Evolutionary conservation across 2,329 filamentous ascomycete species (phyloP), one percentile per base, ranked within the genome.

Genomic region (Fusarium drepaniforme): DNA sequence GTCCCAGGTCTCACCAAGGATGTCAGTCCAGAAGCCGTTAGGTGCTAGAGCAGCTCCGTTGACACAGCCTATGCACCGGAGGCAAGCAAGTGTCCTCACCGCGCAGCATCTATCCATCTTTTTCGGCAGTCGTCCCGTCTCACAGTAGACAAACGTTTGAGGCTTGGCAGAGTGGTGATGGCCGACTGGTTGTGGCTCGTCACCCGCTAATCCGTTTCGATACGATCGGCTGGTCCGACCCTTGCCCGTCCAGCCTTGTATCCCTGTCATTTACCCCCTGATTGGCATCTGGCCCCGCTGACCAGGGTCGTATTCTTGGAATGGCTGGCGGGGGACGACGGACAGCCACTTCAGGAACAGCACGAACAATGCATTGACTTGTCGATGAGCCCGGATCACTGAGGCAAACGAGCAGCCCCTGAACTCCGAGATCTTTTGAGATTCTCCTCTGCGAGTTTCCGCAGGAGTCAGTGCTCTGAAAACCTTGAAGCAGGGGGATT

Each of bases 251-350:
- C 65, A 75, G 56, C 63, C 71, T 68, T 76, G 66, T 40, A 75
- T 68, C 77, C 76, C 70, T 76, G 76, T 71, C 18, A 11, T 33
- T 30, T 57, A 61, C 35, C 77, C 75, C 76, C 77, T 79, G 76
- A 77, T 76, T 75, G 70, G 75, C 70, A 79, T 78, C 65, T 12
- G 53, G 65, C 72, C 63, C 75, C 73, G 70, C 77, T 60, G 62
- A 60, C 65, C 70, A 72, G 66, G 68, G 69, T 62, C 49, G 57
- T 61, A 61, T 53, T 66, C 60, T 70, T 58, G 70, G 65, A 69
- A 74, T 75, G 70, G 61, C 61, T 73, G 67, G 68, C 64, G 67
- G 63, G 68, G 68, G 65, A 67, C 40, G 38, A 64, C 63, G 64
- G 66, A 70, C 61, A 66, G 60, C 42, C 58, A 74, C 58, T 56